A percentile compares a stretch with the other conserved stretches of the same genome.
Evolutionary conservation across 2,329 filamentous ascomycete genomes (phyloP).

Genomic region (Endoconidiophora polonica): DNA sequence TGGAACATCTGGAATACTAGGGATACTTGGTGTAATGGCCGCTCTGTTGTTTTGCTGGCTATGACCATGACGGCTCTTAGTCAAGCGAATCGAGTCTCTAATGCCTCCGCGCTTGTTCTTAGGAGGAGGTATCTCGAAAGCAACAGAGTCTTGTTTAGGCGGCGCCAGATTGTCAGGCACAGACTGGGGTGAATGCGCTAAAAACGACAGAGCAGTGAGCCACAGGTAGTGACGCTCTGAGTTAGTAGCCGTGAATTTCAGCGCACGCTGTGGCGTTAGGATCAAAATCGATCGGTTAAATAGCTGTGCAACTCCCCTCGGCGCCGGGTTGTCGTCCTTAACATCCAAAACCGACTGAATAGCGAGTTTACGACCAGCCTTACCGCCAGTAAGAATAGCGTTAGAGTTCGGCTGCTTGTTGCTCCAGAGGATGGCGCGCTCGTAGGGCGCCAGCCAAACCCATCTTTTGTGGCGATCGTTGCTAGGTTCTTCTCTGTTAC

Average conservation of each 20-base stretch:
- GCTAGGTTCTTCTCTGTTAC: slow-evolving; percentile 51
- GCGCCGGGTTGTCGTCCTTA: slow-evolving; percentile 77
- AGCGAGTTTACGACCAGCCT: slow-evolving; percentile 81
- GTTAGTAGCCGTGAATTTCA: slow-evolving; percentile 81
- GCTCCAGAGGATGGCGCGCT: slow-evolving; percentile 93
- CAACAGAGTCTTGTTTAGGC: slow-evolving; percentile 29
- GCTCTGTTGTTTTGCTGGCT: slow-evolving; percentile 26
- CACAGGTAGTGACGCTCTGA: slow-evolving; percentile 84
- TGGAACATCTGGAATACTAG: slow-evolving; percentile 35
- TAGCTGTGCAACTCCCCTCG: slow-evolving; percentile 47
- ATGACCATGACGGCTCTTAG: slow-evolving; percentile 40
- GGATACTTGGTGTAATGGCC: slow-evolving; percentile 31
- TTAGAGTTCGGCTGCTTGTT: slow-evolving; percentile 89
- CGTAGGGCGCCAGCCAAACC: slow-evolving; percentile 97
- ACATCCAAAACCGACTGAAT: slow-evolving; percentile 97
- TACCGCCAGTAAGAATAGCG: slow-evolving; percentile 66
- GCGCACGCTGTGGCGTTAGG: slow-evolving; percentile 74
- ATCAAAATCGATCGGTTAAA: slow-evolving; percentile 95
- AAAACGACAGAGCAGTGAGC: slow-evolving; percentile 86
- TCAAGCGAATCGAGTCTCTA: slow-evolving; percentile 76
- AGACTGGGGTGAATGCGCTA: slow-evolving; percentile 74
- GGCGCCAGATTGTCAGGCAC: slow-evolving; percentile 54
- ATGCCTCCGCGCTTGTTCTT: slow-evolving; percentile 42
- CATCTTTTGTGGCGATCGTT: slow-evolving; percentile 82
- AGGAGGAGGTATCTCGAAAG: slow-evolving; percentile 32